Evolutionary conservation across 768 basidiomycete genomes (phyloP), one percentile per base, ranked within the genome.

Genomic region (Scleroderma bovista): DNA sequence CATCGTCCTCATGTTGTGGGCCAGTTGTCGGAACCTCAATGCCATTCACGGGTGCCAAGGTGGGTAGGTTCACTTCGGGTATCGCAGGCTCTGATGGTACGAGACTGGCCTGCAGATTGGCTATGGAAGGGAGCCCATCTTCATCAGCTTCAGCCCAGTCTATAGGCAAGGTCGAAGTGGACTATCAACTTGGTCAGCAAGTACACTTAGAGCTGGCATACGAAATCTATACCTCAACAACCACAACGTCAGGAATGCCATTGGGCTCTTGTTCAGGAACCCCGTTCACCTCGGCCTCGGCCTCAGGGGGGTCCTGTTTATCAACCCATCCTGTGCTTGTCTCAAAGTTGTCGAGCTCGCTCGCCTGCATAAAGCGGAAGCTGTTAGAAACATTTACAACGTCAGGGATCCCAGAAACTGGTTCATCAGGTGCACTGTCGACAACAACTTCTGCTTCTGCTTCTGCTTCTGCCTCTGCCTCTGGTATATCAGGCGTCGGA

Each of bases 141-240:
- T 88, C 86, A 49, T 89, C 87, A 37, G 80, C 82, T 34, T 66
- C 65, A 15, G 89, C 86, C 89, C 90, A 92, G 65, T 92, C 84
- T 49, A 92, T 74, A 23, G 79, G 69, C n/a, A 60, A 67, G 22
- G 54, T 26, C 9, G 64, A 57, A 31, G 46, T 51, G 0, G 54
- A 36, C 64, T 66, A 33, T n/a, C 10, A 17, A 17, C 11, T 1
- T 20, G 44, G 65, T 11, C 52, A 42, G 34, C 23, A 36, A 17
- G 26, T 9, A 29, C 26, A 29, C 26, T 33, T 31, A 3, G 15
- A 24, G 8, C 9, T 23, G 10, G 19, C 16, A 23, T 0, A 29
- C 32, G 20, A 36, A 16, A 41, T 24, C 7, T 43, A 50, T 47
- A 65, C 52, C n/a, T 69, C 64, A 34, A 76, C 74, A 22, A 69